phyloP scores from a whole-genome alignment of 2,329 filamentous ascomycete species.

The Pseudophaeomoniella oleicola region DNA sequence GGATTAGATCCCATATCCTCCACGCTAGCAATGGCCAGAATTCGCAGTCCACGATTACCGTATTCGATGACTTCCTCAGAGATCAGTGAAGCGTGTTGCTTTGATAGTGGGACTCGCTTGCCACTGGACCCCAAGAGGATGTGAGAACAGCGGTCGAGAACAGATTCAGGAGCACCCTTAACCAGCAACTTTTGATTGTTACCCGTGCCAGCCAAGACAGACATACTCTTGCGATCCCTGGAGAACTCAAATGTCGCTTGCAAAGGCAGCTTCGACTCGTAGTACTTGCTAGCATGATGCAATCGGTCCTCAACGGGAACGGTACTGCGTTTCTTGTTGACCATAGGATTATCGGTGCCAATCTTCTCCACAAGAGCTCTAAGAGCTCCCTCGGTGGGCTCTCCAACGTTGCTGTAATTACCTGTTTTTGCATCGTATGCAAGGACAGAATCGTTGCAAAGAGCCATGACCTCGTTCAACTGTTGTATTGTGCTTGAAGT shows the following conservation, averaged over 20 bases:
- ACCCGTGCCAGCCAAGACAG: slow-evolving; percentile 65
- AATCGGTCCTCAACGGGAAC: slow-evolving; percentile 46
- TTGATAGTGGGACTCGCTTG: slow-evolving; percentile 57
- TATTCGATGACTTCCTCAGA: slow-evolving; percentile 74
- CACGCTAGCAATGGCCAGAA: slow-evolving; percentile 81
- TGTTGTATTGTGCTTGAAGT: slow-evolving; percentile 65
- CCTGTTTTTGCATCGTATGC: slow-evolving; percentile 65
- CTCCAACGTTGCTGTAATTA: slow-evolving; percentile 70
- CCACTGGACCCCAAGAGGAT: slow-evolving; percentile 64
- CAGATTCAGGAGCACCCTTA: slow-evolving; percentile 89
- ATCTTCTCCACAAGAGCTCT: slow-evolving; percentile 88
- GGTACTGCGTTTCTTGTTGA: slow-evolving; percentile 36
- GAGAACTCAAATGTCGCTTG: slow-evolving; percentile 94
- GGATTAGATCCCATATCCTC: slow-evolving; percentile 60
- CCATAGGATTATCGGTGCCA: slow-evolving; percentile 56
- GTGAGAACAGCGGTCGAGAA: slow-evolving; percentile 83
- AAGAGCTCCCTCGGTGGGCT: slow-evolving; percentile 88
- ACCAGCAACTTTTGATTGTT: slow-evolving; percentile 69
- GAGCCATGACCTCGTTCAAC: slow-evolving; percentile 53
- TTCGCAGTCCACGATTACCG: slow-evolving; percentile 80
- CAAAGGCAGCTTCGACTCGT: slow-evolving; percentile 60
- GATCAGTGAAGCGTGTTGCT: slow-evolving; percentile 55
- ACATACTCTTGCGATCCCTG: slow-evolving; percentile 98
- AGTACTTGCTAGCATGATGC: slow-evolving; percentile 71
- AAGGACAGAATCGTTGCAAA: slow-evolving; percentile 82